Percentiles rank a stretch among this genome's conserved stretches.
phyloP scores from a whole-genome alignment of 2,329 filamentous ascomycete genomes.

The Aspergillus carbonarius region DNA sequence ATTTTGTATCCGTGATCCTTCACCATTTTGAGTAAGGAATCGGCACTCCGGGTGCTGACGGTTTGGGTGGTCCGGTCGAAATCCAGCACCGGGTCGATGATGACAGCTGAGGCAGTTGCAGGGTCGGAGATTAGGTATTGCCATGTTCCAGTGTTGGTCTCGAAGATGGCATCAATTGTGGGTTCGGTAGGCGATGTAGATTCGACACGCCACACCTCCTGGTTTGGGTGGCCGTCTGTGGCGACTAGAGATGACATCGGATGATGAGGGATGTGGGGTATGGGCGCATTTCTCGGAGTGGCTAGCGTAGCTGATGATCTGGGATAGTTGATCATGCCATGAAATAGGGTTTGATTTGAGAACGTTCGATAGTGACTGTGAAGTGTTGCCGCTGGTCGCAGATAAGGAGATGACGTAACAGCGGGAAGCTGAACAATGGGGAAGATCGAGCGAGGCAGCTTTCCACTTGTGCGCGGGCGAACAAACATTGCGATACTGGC shows the following conservation, averaged over 20 bases:
- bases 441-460: not conserved
- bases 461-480: not conserved
- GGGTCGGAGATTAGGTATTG: conserved; percentile 61
- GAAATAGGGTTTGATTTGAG: not conserved
- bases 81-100: conserved; percentile 62
- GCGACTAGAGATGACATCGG: not conserved
- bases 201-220: not conserved
- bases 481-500: not conserved
- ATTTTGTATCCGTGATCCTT: conserved; percentile 47
- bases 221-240: not conserved
- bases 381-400: not conserved
- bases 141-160: conserved; percentile 54
- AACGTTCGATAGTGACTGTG: not conserved
- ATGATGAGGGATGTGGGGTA: not conserved
- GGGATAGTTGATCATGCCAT: not conserved
- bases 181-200: conserved; percentile 15
- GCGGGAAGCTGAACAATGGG: not conserved
- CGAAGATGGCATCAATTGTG: conserved; percentile 34
- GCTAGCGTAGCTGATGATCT: not conserved
- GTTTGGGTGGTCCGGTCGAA: conserved; percentile 44
- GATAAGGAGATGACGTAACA: not conserved
- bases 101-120: conserved; percentile 46
- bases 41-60: conserved; percentile 53
- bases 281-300: not conserved
- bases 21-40: conserved; percentile 49